phyloP scores from a whole-genome alignment of 108 stramenopile genomes.

The Cyclotella atomus region DNA sequence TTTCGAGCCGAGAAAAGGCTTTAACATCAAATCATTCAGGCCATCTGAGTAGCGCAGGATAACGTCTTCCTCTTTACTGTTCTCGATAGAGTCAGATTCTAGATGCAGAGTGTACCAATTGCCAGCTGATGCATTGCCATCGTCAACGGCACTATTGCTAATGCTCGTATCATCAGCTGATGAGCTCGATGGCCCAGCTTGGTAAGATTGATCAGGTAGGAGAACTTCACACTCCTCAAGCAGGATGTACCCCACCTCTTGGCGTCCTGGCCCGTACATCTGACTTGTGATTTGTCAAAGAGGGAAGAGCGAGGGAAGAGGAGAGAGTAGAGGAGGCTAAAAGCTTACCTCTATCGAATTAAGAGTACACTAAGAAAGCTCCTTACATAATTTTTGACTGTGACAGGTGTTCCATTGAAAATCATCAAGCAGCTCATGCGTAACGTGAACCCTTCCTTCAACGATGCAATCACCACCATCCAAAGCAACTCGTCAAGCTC shows the following conservation, averaged over 20 bases:
- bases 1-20: not conserved
- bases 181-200: too few species aligned
- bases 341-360: not conserved
- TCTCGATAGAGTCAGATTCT: not conserved
- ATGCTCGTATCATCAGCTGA: too few species aligned
- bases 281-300: not conserved
- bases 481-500: not conserved
- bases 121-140: not conserved
- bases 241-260: slow-evolving; percentile 48
- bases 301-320: not conserved
- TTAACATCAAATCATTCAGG: not conserved
- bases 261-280: not conserved
- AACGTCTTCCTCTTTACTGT: not conserved
- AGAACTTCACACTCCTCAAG: slow-evolving; percentile 35
- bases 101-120: not conserved
- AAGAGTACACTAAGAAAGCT: not conserved
- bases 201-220: too few species aligned
- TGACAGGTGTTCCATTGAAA: too few species aligned
- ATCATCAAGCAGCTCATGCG: too few species aligned
- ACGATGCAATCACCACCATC: not conserved
- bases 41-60: not conserved
- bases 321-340: not conserved
- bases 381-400: too few species aligned
- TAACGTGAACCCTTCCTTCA: too few species aligned
- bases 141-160: slow-evolving; percentile 3